Percentiles rank a stretch among this genome's conserved stretches.
phyloP scores from a whole-genome alignment of 208 protist genomes.

The Novymonas esmeraldas region DNA sequence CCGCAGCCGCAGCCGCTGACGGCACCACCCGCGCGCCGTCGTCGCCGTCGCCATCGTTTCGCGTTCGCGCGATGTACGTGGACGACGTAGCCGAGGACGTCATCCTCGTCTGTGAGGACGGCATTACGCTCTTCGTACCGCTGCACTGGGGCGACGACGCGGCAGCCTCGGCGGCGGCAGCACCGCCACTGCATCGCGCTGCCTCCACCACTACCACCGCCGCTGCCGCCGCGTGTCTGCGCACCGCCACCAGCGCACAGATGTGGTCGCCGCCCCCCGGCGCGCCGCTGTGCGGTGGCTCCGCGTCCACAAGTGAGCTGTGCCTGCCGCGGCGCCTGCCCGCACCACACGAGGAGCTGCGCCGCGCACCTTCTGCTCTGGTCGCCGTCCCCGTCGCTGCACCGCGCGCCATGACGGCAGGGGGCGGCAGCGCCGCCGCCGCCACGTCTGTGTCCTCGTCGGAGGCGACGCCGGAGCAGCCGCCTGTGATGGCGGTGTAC shows the following conservation, averaged over 20 bases:
- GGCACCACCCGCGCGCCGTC: background rate
- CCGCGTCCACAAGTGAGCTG: background rate
- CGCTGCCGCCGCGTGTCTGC: constrained; percentile 23
- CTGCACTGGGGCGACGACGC: constrained; percentile 1
- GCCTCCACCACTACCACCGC: background rate
- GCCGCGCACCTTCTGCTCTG: constrained; percentile 14
- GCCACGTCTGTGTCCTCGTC: background rate
- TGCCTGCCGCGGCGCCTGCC: constrained; percentile 28
- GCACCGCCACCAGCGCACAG: constrained; percentile 12
- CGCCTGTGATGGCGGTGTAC: constrained; percentile 13
- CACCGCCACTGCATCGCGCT: background rate
- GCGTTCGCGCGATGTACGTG: constrained; percentile 36
- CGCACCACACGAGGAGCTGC: constrained; percentile 5
- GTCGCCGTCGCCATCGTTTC: constrained; percentile 16
- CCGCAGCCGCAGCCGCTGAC: background rate
- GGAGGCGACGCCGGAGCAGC: background rate
- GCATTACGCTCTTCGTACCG: constrained; percentile 31
- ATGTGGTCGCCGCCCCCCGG: constrained; percentile 3
- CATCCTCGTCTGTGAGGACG: constrained; percentile 47
- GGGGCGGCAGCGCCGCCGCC: too few species aligned
- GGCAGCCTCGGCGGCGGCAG: background rate
- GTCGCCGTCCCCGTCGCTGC: too few species aligned
- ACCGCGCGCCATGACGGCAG: too few species aligned
- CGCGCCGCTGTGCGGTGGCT: background rate
- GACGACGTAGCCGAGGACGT: constrained; percentile 64